Percentiles rank a stretch among this genome's conserved stretches.
These are phyloP conservation scores for Diaporthe ilicicola DNA, from an alignment of 2,329 filamentous ascomycete species.

Conservation along the genomic window DNA sequence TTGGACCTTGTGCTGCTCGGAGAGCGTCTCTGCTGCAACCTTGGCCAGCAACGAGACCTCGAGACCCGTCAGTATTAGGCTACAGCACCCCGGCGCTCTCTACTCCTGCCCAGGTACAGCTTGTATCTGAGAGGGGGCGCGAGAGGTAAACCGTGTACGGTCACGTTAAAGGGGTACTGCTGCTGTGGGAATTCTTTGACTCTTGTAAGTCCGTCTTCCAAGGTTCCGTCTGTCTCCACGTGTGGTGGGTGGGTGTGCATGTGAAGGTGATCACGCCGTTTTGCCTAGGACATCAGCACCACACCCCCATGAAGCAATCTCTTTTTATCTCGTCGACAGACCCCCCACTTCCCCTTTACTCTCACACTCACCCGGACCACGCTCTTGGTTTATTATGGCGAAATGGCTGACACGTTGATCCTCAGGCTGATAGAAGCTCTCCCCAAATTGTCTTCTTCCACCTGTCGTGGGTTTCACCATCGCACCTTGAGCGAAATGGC, in stretches of 20 bases:
- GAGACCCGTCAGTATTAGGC: background rate
- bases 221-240: background rate
- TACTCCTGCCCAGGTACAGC: background rate
- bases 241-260: slow-evolving; percentile 1
- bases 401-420: slow-evolving; percentile 53
- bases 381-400: background rate
- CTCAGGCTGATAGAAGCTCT: slow-evolving; percentile 51
- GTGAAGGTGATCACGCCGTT: slow-evolving; percentile 15
- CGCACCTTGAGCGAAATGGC: slow-evolving; percentile 54
- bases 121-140: background rate
- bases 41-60: background rate
- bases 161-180: background rate
- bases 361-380: background rate
- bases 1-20: background rate
- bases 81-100: background rate
- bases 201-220: slow-evolving; percentile 7
- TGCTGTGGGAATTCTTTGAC: background rate
- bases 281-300: background rate
- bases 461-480: slow-evolving; percentile 45
- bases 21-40: background rate
- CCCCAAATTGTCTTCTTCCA: slow-evolving; percentile 50
- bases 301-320: background rate
- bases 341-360: background rate
- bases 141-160: background rate
- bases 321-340: background rate